phyloP scores from a whole-genome alignment of 257 asterid genomes.

The Scutellaria barbata region DNA sequence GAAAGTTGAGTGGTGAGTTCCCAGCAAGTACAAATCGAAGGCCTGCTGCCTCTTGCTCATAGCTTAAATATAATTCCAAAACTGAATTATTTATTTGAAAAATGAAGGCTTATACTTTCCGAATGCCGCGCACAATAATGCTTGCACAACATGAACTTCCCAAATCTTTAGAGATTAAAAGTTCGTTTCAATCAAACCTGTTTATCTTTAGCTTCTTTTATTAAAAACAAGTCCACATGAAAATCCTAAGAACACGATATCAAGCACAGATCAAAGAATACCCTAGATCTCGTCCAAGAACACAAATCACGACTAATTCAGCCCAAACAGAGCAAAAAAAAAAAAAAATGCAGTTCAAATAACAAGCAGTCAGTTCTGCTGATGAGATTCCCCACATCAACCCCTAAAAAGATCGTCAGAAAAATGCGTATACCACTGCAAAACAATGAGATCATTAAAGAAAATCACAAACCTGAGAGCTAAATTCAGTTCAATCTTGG shows the following conservation, averaged over 20 bases:
- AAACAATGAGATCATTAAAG: neutral
- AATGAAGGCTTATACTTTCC: neutral
- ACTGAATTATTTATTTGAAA: neutral
- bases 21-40: constrained; percentile 1
- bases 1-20: constrained; percentile 10
- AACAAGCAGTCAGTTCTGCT: neutral
- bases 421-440: neutral
- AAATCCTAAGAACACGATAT: neutral
- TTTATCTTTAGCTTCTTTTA: neutral
- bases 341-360: neutral
- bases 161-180: neutral
- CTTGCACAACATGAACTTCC: neutral
- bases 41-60: neutral
- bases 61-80: neutral
- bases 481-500: neutral
- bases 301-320: constrained; percentile 7
- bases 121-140: neutral
- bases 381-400: neutral
- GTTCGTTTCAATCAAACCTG: neutral
- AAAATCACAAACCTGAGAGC: neutral
- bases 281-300: constrained; percentile 1
- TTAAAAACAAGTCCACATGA: neutral
- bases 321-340: neutral
- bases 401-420: neutral
- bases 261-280: neutral